Evolutionary conservation across 2,329 filamentous ascomycete species (phyloP).

Genomic region (Knufia petricola): DNA sequence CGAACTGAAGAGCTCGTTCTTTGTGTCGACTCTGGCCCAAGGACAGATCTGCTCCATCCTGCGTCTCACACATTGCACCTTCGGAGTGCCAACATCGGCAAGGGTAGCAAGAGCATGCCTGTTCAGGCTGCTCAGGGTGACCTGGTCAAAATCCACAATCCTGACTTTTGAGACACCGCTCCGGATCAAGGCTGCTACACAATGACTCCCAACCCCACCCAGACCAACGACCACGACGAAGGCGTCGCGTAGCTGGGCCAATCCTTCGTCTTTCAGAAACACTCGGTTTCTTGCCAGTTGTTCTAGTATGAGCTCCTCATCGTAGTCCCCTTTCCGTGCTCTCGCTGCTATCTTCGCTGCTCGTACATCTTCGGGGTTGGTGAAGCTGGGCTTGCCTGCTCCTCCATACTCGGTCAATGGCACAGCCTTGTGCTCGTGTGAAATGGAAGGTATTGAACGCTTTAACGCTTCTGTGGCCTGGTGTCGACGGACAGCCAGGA

Average conservation of each 20-base stretch:
- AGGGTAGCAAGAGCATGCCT: conserved; percentile 91
- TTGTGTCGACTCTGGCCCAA: conserved; percentile 82
- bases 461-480: conserved; percentile 50
- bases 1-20: conserved; percentile 71
- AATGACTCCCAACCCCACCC: conserved; percentile 91
- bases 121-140: conserved; percentile 87
- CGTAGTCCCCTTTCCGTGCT: conserved; percentile 54
- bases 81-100: conserved; percentile 84
- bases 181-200: conserved; percentile 71
- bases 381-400: conserved; percentile 22
- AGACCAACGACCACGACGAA: conserved; percentile 88
- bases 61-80: conserved; percentile 74
- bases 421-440: conserved; percentile 16
- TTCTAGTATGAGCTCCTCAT: conserved; percentile 78
- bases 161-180: conserved; percentile 83
- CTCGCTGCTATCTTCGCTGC: conserved; percentile 49
- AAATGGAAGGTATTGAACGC: conserved; percentile 41
- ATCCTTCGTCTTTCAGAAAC: conserved; percentile 74
- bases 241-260: conserved; percentile 66
- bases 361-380: conserved; percentile 46
- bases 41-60: conserved; percentile 78
- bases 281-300: conserved; percentile 88
- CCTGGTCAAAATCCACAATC: conserved; percentile 94
- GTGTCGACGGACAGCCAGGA: conserved; percentile 46
- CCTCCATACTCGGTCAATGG: conserved; percentile 44